phyloP scores from a whole-genome alignment of 1,284 basidiomycete genomes.

The Chalciporus sp. region DNA sequence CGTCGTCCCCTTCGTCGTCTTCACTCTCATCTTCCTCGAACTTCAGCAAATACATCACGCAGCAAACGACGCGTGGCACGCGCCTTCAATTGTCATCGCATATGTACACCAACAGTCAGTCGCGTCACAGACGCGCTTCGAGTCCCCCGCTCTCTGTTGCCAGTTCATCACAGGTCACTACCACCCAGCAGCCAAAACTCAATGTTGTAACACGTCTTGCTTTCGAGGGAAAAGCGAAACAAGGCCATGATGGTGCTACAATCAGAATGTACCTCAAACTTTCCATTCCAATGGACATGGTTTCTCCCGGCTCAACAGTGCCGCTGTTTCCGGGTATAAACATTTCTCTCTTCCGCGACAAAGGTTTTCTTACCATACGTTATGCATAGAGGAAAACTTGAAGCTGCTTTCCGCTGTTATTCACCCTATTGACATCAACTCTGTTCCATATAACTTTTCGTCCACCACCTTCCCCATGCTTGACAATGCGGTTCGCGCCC shows the following conservation, averaged over 20 bases:
- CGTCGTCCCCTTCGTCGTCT: not conserved
- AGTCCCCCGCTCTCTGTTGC: slow-evolving; percentile 47
- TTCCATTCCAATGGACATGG: slow-evolving; percentile 62
- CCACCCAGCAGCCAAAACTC: slow-evolving; percentile 47
- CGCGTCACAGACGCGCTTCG: slow-evolving; percentile 38
- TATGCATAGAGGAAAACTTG: slow-evolving; percentile 66
- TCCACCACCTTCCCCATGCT: slow-evolving; percentile 62
- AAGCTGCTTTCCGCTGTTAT: slow-evolving; percentile 71
- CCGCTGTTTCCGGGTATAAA: slow-evolving; percentile 69
- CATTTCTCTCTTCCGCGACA: not conserved
- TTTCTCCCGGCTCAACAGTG: slow-evolving; percentile 64
- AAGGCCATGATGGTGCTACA: slow-evolving; percentile 60
- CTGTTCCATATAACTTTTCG: slow-evolving; percentile 74
- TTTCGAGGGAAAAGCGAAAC: slow-evolving; percentile 72
- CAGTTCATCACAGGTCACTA: slow-evolving; percentile 38
- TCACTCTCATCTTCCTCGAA: not conserved
- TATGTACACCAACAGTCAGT: slow-evolving; percentile 20
- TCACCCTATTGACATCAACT: slow-evolving; percentile 71
- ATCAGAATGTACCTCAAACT: slow-evolving; percentile 81
- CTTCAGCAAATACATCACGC: not conserved
- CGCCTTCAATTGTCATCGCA: not conserved
- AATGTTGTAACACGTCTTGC: slow-evolving; percentile 74
- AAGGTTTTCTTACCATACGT: slow-evolving; percentile 2
- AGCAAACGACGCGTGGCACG: not conserved
- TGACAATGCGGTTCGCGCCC: slow-evolving; percentile 64